Base-by-base conservation (phyloP, 2,329 filamentous ascomycete species). In the Curvularia lunata region DNA sequence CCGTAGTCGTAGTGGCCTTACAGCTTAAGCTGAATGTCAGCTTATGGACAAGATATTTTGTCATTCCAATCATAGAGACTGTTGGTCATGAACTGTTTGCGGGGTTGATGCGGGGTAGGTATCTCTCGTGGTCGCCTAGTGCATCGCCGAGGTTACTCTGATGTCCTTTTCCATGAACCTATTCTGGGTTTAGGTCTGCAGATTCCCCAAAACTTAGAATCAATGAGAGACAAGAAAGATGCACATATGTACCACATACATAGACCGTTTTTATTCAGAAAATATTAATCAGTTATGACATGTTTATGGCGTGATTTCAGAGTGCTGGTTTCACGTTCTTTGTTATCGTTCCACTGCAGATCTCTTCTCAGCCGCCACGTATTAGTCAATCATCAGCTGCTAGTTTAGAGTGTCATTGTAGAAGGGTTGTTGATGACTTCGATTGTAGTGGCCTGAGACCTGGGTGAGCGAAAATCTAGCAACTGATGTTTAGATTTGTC, bases 101-200 rank as follows among this genome's bases (percentile, higher is more conserved):
- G 30, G 45, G 45, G 45, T 37, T 37, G 7, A 21, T 48, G 45
- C 30, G 45, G 45, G 45, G 45, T 48, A 48, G 45, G 45, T 48
- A 48, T 37, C 3, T 23, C 7, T 47, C 3, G 1, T 34, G 28
- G 18, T 21, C 45, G 10, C 12, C n/a, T 23, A 1, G 28, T 34
- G 28, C 12, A 5, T 34, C 18, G 18, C 45, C 45, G 45, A 34
- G 45, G 45, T 47, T 34, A 34, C 5, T 2, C 18, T n/a, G 5
- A n/a, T 21, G 3, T 47, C 12, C 6, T 18, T 37, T 37, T 37
- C 34, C 34, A 37, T 12, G 8, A 7, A 7, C 16, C 34, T 37
- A 30, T 5, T 37, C 16, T 37, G 34, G 13, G 34, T n/a, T 7
- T 18, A 37, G 8, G 34, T 37, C 16, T 37, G 13, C 34, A 18